phyloP scores from a whole-genome alignment of 2,329 filamentous ascomycete genomes.

The Didymella glomerata region DNA sequence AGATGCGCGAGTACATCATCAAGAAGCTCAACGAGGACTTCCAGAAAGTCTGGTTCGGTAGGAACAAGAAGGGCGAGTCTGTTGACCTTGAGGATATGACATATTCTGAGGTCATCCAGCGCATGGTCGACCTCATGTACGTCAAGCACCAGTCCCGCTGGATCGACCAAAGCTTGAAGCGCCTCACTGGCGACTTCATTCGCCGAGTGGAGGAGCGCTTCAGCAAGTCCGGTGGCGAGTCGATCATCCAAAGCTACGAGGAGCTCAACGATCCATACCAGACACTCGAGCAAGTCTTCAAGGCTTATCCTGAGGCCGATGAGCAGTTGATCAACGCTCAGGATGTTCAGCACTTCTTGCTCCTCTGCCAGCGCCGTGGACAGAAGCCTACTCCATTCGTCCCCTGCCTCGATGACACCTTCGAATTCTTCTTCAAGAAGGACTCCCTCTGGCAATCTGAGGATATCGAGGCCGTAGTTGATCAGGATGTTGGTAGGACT shows the following conservation, averaged over 20 bases:
- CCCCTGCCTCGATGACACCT: conserved; percentile 92
- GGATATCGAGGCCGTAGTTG: conserved; percentile 93
- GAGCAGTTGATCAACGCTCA: conserved; percentile 96
- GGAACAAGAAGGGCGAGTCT: conserved; percentile 53
- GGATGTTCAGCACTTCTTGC: conserved; percentile 95
- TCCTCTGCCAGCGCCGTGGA: conserved; percentile 87
- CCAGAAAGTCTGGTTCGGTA: conserved; percentile 60
- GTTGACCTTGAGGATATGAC: conserved; percentile 61
- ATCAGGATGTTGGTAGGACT: conserved; percentile 92
- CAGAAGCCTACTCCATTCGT: conserved; percentile 99
- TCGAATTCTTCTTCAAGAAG: conserved; percentile 99
- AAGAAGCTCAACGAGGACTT: conserved; percentile 58
- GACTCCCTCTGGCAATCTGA: conserved; percentile 99
- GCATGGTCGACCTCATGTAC: conserved; percentile 59
- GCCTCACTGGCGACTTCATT: conserved; percentile 92
- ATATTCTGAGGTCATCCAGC: conserved; percentile 56
- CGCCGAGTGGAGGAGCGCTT: conserved; percentile 97
- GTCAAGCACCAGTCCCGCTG: conserved; percentile 56
- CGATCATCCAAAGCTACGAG: conserved; percentile 86
- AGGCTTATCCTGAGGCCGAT: conserved; percentile 85
- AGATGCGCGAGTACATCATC: conserved; percentile 58
- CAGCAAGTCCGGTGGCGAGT: conserved; percentile 77
- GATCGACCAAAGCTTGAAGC: conserved; percentile 73
- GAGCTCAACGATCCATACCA: conserved; percentile 85
- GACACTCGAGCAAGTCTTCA: conserved; percentile 79